Conservation (phyloP, 2,329 filamentous ascomycete species). For the Lomentospora prolificans region DNA sequence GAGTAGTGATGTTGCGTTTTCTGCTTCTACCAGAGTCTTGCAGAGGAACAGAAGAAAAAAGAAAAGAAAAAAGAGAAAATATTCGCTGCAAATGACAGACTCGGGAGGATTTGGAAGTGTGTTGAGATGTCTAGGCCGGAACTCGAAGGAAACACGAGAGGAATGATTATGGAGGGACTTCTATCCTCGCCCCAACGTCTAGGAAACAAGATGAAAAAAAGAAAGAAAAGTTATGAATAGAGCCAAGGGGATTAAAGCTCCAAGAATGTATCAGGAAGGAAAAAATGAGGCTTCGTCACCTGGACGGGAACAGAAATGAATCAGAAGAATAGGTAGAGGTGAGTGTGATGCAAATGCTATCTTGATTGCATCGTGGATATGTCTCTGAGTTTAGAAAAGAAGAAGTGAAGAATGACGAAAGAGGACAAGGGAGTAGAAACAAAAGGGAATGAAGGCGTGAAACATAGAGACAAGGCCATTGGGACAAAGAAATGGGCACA, state of each 20-base stretch:
- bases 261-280: not conserved
- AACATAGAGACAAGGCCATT: not conserved
- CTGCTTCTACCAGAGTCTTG: not conserved
- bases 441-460: slow-evolving; percentile 1
- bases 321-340: not conserved
- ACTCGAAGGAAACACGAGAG: not conserved
- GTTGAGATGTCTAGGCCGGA: no score
- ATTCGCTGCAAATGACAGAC: no score
- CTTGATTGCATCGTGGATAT: not conserved
- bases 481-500: not conserved
- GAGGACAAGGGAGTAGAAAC: not conserved
- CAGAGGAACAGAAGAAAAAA: not conserved
- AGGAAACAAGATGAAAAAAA: not conserved
- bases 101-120: no score
- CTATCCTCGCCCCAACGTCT: no score
- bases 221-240: not conserved
- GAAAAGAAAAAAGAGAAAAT: not conserved
- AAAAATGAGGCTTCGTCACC: not conserved
- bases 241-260: no score
- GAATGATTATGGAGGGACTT: no score
- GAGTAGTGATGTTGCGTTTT: not conserved
- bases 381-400: not conserved
- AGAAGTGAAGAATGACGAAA: not conserved
- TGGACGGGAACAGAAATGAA: not conserved
- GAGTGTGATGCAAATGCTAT: not conserved